Evolutionary conservation across 441 rosid genomes (phyloP), one percentile per base, ranked within the genome.

Genomic region (Hura crepitans): DNA sequence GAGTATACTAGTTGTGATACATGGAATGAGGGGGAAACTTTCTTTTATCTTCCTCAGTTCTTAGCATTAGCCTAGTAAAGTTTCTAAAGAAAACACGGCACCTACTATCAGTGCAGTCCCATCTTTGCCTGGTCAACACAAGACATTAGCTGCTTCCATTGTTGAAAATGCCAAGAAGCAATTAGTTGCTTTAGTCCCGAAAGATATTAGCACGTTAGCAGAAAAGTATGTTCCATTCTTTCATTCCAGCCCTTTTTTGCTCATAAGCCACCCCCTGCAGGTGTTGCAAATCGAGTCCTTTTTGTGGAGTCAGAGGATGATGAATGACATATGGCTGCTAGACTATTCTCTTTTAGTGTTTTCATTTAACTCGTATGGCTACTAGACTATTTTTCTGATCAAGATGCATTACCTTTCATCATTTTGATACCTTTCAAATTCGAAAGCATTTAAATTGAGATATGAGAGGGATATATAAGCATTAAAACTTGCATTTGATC

Each of bases 271-370:
- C 98, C 98, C 42, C 84, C 85, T 74, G 77, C 78, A 30, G 81
- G 97, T 68, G 89, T 89, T 23, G 88, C 88, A 64, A 89, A 85
- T 81, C 82, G 98, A 75, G 81, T 91, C 73, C 98, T 96, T 77
- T 96, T 96, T 79, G 91, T 98, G 63, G 98, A 89, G 56, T 70
- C 93, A 78, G 98, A 96, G 87, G 99, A 96, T 83, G 97, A 93
- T 89, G 75, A 87, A 96, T 86, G 79, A 23, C 65, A 25, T 66
- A 70, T 66, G 65, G 63, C 25, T 64, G 55, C 45, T 43, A 15
- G n/a, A 15, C 37, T 49, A 13, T 20, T 8, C 35, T 59, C 15
- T 59, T 45, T 33, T 17, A 47, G 46, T 13, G 15, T 14, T 59
- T 51, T 53, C 6, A 66, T 33, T 49, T 31, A 58, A 31, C 56